Percentiles rank a stretch among this genome's conserved stretches.
phyloP scores from a whole-genome alignment of 208 protist species.

The Trypanosoma mega region DNA sequence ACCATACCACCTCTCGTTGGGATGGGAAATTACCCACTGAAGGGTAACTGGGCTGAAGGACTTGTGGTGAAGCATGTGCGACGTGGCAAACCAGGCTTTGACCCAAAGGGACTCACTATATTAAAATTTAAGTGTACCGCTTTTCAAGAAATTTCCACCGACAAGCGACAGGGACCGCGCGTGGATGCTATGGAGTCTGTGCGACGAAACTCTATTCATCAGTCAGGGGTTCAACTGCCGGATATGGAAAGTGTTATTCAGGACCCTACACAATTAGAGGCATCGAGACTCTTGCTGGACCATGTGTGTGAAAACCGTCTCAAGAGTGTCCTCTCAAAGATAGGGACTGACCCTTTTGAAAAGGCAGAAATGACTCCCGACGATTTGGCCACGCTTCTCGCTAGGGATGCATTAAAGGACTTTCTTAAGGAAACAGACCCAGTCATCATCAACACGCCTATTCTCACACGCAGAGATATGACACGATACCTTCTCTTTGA shows the following conservation, averaged over 20 bases:
- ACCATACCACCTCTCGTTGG: constrained; percentile 78
- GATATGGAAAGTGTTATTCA: constrained; percentile 64
- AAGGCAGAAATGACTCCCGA: constrained; percentile 53
- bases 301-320: constrained; percentile 85
- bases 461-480: constrained; percentile 67
- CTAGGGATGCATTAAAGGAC: constrained; percentile 80
- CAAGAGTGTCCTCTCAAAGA: constrained; percentile 79
- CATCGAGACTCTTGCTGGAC: constrained; percentile 44
- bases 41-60: constrained; percentile 82
- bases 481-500: constrained; percentile 63
- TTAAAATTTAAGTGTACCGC: constrained; percentile 88
- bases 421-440: constrained; percentile 78
- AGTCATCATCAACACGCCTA: constrained; percentile 51
- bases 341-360: constrained; percentile 79
- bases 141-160: constrained; percentile 84
- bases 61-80: constrained; percentile 74
- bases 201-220: constrained; percentile 43
- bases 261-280: constrained; percentile 41
- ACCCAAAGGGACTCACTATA: constrained; percentile 57
- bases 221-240: constrained; percentile 69
- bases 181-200: constrained; percentile 70
- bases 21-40: constrained; percentile 83
- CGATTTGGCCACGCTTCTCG: constrained; percentile 65
- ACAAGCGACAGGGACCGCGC: constrained; percentile 64
- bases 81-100: constrained; percentile 61